Evolutionary conservation across 768 basidiomycete genomes (phyloP).

Genomic region (Kwoniella europaea): DNA sequence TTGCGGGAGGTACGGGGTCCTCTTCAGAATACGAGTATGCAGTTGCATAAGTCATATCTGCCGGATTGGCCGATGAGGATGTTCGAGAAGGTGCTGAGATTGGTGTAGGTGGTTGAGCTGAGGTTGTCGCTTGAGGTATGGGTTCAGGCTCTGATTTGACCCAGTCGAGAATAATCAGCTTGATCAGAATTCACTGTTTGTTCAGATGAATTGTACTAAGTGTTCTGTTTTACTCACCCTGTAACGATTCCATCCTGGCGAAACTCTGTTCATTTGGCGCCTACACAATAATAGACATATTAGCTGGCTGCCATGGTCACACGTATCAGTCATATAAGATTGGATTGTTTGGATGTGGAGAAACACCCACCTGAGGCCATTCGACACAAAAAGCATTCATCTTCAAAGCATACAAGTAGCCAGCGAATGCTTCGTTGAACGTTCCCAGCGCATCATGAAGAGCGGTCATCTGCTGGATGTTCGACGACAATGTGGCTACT

Average conservation of each 20-base stretch:
- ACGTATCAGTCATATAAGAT: no score
- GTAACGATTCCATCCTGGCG: conserved; percentile 14
- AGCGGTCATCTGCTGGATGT: conserved; percentile 71
- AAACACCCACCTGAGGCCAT: conserved; percentile 74
- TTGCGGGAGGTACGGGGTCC: conserved; percentile 47
- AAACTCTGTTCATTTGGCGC: conserved; percentile 33
- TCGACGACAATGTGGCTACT: conserved; percentile 75
- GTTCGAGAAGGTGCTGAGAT: conserved; percentile 9
- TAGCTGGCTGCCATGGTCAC: no score
- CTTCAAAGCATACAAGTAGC: conserved; percentile 86
- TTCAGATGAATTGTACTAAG: neutral
- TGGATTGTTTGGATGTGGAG: neutral
- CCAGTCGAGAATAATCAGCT: neutral
- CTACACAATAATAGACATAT: neutral
- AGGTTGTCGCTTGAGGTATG: conserved; percentile 5
- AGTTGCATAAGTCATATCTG: conserved; percentile 56
- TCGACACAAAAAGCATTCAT: conserved; percentile 95
- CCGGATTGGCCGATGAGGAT: conserved; percentile 23
- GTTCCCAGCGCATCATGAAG: conserved; percentile 76
- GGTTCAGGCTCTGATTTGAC: conserved; percentile 11
- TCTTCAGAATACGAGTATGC: conserved; percentile 35
- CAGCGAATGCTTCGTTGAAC: conserved; percentile 93
- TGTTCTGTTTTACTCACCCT: conserved; percentile 11
- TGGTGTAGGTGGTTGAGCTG: conserved; percentile 7
- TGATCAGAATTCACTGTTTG: neutral